Base-by-base conservation (phyloP, 192 early-diverging fungal genomes). In the Obelidium mucronatum region DNA sequence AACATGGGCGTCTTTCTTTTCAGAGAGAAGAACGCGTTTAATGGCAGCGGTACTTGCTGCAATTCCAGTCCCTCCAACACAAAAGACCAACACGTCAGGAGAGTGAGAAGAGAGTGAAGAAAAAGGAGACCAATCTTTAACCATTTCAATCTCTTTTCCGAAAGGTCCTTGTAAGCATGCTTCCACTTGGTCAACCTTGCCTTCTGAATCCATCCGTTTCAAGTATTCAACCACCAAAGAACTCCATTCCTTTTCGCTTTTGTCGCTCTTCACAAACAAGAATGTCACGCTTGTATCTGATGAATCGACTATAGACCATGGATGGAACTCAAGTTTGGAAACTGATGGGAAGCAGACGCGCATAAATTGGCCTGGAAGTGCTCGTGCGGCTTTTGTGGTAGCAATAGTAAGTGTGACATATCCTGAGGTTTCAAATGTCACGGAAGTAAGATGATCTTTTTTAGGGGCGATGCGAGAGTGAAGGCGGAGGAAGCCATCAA, bases 281-380 rank as follows among this genome's bases (percentile, higher is more conserved):
- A 66, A 73, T 11, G 54, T 63, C 24, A 44, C 61, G 1, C 28
- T 31, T n/a, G 28, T 8, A 6, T 35, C 34, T 31, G 5, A 22
- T 2, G 92, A 89, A 2, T 89, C 84, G 40, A 90, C 89, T 54
- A 95, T 86, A 0, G 91, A 93, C 76, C n/a, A n/a, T n/a, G n/a
- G n/a, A n/a, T n/a, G n/a, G n/a, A n/a, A n/a, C n/a, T n/a, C n/a
- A n/a, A n/a, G 81, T 5, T 79, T 77, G 5, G 93, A 91, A 26
- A 93, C 85, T 31, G 90, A 83, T 1, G 94, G 94, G 37, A 90
- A 88, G 81, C 85, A 86, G 44, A 95, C 76, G 56, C 89, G 92
- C 48, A 95, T 83, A 77, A 91, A 94, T 74, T 95, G 94, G 28
- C 93, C 93, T 28, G 92, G 88, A 22, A 15, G n/a, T 30, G 53